Conservation (phyloP, 768 basidiomycete species). For the Termitomyces sp. region DNA sequence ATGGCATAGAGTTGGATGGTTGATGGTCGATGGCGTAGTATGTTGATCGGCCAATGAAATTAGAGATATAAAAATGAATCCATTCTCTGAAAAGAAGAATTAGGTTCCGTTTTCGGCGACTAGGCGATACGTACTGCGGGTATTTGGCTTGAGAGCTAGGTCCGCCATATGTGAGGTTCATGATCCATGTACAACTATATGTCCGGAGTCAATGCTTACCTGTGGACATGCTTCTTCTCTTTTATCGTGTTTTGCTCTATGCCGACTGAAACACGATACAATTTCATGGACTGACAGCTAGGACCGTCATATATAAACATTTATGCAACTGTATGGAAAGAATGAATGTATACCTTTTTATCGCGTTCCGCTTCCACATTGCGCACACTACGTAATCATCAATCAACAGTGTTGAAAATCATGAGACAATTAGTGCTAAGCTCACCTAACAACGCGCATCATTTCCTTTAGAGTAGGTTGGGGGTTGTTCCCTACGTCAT, state of each 20-base stretch:
- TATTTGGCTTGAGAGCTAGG: not conserved
- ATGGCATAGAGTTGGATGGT: not conserved
- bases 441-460: not conserved
- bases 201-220: not conserved
- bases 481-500: not conserved
- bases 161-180: not conserved
- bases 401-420: not conserved
- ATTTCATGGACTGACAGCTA: not conserved
- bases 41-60: not conserved
- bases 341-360: not conserved
- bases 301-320: not conserved
- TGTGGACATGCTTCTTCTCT: not conserved
- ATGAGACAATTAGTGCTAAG: not conserved
- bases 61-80: not conserved
- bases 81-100: not conserved
- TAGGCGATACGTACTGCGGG: not conserved
- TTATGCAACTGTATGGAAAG: not conserved
- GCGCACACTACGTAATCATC: not conserved
- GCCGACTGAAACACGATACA: too few relatives aligned
- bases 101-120: too few relatives aligned
- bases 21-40: not conserved
- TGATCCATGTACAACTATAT: not conserved
- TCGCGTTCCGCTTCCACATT: not conserved
- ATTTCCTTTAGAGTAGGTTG: conserved; percentile 1
- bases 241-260: not conserved